Conservation (phyloP, 768 basidiomycete genomes). For the Rhizopogon sp. region DNA sequence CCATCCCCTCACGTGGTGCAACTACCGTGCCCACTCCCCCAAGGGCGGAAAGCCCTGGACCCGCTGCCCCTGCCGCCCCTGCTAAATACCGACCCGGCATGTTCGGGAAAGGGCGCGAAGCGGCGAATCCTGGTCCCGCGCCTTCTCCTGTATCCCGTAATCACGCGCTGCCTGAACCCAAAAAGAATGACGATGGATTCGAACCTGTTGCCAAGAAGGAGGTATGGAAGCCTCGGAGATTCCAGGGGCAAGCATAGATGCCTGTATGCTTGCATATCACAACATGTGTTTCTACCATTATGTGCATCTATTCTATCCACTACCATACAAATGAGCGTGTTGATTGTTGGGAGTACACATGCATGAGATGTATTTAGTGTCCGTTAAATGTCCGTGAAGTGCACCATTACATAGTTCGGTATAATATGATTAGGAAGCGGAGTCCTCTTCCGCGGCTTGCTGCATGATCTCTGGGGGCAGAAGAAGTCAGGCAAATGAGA, state of each 20-base stretch:
- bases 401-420: constrained; percentile 2
- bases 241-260: constrained; percentile 8
- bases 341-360: constrained; percentile 11
- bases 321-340: constrained; percentile 12
- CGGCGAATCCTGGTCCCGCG: constrained; percentile 27
- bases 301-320: constrained; percentile 9
- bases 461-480: constrained; percentile 34
- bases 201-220: constrained; percentile 42
- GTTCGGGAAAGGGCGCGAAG: constrained; percentile 51
- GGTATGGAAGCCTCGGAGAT: constrained; percentile 18
- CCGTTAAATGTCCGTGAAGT: constrained; percentile 7
- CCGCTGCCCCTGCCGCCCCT: constrained; percentile 25
- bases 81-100: constrained; percentile 43
- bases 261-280: neutral
- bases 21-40: constrained; percentile 31
- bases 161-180: constrained; percentile 30
- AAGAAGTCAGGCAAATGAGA: neutral
- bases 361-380: constrained; percentile 5
- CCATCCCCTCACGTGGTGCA: constrained; percentile 19
- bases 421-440: constrained; percentile 12
- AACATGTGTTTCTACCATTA: constrained; percentile 2
- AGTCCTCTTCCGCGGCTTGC: constrained; percentile 42
- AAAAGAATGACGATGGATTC: constrained; percentile 69
- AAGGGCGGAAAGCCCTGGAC: constrained; percentile 53
- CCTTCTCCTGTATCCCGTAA: constrained; percentile 14